These are phyloP conservation scores for Fusarium redolens DNA, from an alignment of 2,329 filamentous ascomycete species.

Conservation along the genomic window DNA sequence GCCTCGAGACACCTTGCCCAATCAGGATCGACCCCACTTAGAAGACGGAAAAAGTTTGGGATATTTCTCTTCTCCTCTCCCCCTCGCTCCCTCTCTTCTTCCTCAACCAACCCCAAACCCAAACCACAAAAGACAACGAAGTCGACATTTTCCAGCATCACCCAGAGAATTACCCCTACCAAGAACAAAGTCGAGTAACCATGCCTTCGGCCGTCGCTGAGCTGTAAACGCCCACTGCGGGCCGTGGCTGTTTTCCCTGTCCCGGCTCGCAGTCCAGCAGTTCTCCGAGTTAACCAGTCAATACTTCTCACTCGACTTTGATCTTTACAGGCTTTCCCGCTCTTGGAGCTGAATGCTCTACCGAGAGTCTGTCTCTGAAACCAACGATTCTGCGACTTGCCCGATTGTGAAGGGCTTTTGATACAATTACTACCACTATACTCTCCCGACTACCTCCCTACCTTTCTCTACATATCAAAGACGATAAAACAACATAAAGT, in stretches of 20 bases:
- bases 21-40: constrained; percentile 42
- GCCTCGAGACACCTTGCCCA: constrained; percentile 30
- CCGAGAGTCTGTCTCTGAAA: constrained; percentile 55
- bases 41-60: constrained; percentile 45
- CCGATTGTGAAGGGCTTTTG: constrained; percentile 46
- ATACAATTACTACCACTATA: constrained; percentile 14
- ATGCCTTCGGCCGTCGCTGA: constrained; percentile 85
- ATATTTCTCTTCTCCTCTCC: constrained; percentile 45
- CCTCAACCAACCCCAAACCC: constrained; percentile 49
- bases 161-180: constrained; percentile 51
- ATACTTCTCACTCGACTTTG: constrained; percentile 70
- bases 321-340: constrained; percentile 69
- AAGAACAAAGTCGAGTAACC: constrained; percentile 75
- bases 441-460: not conserved
- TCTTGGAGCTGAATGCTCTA: constrained; percentile 52
- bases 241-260: constrained; percentile 59
- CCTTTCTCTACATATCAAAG: not conserved
- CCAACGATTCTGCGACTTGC: constrained; percentile 47
- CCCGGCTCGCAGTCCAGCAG: constrained; percentile 85
- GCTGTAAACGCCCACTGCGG: constrained; percentile 93
- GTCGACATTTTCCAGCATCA: constrained; percentile 58
- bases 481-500: constrained; percentile 7
- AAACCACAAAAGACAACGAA: constrained; percentile 69
- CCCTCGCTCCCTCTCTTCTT: constrained; percentile 44
- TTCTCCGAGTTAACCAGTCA: constrained; percentile 76